Percentiles rank a stretch among this genome's conserved stretches.
Conservation (phyloP, 2,329 filamentous ascomycete species). For the Colletotrichum tropicale region DNA sequence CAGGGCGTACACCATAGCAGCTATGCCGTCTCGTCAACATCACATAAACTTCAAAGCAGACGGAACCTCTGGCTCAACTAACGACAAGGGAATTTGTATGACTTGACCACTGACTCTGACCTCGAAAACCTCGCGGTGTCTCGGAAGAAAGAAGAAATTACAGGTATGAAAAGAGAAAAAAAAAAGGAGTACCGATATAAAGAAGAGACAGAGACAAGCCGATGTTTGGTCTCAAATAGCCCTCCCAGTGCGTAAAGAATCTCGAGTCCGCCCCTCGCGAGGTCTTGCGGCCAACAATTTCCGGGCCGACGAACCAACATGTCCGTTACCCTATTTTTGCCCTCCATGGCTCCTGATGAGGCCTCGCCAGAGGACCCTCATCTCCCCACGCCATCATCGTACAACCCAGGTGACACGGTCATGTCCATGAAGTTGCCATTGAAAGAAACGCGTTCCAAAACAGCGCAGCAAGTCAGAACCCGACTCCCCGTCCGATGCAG, state of each 20-base stretch:
- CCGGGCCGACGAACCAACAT: not conserved
- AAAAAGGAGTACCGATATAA: constrained; percentile 20
- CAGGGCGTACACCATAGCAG: not conserved
- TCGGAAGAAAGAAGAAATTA: constrained; percentile 25
- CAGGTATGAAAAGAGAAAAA: constrained; percentile 13
- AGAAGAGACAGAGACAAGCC: constrained; percentile 22
- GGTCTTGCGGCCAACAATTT: constrained; percentile 14
- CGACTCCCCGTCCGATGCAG: constrained; percentile 44
- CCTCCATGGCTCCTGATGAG: not conserved
- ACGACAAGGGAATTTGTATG: constrained; percentile 22
- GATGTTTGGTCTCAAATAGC: constrained; percentile 19
- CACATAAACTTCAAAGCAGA: not conserved
- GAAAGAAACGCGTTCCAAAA: constrained; percentile 16
- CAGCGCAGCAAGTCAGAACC: constrained; percentile 35
- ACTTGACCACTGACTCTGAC: constrained; percentile 20
- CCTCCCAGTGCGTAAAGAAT: constrained; percentile 21
- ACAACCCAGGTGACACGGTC: not conserved
- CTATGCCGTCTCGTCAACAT: not conserved
- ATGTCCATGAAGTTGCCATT: constrained; percentile 16
- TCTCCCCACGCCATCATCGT: not conserved
- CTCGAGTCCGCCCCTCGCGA: constrained; percentile 20
- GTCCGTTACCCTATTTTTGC: not conserved
- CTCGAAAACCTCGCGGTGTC: constrained; percentile 20
- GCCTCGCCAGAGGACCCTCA: not conserved
- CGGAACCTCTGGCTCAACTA: constrained; percentile 1